Conservation (phyloP, 2,329 filamentous ascomycete genomes). For the Ophiostoma pallidulum region DNA sequence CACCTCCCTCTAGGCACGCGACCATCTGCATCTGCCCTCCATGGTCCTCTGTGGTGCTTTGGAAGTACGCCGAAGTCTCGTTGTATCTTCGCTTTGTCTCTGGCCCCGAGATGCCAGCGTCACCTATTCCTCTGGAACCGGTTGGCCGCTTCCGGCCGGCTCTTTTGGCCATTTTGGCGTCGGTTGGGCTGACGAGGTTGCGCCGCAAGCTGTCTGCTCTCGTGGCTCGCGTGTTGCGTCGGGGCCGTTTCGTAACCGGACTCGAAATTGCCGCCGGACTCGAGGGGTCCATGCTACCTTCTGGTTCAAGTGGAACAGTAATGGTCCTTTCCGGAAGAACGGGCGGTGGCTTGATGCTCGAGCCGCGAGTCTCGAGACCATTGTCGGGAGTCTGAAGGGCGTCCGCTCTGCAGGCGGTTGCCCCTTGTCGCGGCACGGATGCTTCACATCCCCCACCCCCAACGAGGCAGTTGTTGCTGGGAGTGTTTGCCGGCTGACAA, state of each 20-base stretch:
- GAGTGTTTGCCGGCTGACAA: neutral
- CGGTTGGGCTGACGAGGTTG: neutral
- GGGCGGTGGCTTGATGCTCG: constrained; percentile 8
- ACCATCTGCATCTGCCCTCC: no score
- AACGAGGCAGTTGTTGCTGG: no score
- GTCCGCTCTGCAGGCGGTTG: neutral
- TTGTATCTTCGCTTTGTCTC: neutral
- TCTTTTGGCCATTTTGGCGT: neutral
- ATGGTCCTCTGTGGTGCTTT: neutral
- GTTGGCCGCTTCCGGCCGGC: neutral
- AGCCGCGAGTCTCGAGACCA: neutral
- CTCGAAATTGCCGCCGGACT: constrained; percentile 2
- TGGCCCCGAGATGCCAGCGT: neutral
- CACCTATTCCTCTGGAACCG: no score
- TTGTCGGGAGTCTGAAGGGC: constrained; percentile 4
- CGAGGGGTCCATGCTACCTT: neutral
- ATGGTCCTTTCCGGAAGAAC: neutral
- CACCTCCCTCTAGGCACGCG: neutral
- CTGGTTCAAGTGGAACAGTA: neutral
- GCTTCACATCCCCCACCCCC: neutral
- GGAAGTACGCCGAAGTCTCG: constrained; percentile 8
- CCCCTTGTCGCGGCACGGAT: neutral
- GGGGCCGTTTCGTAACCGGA: neutral
- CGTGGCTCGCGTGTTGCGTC: neutral
- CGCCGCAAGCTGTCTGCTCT: neutral